Evolutionary conservation across 2,329 filamentous ascomycete species (phyloP), one percentile per base, ranked within the genome.

Genomic region (Fusarium marasasianum): DNA sequence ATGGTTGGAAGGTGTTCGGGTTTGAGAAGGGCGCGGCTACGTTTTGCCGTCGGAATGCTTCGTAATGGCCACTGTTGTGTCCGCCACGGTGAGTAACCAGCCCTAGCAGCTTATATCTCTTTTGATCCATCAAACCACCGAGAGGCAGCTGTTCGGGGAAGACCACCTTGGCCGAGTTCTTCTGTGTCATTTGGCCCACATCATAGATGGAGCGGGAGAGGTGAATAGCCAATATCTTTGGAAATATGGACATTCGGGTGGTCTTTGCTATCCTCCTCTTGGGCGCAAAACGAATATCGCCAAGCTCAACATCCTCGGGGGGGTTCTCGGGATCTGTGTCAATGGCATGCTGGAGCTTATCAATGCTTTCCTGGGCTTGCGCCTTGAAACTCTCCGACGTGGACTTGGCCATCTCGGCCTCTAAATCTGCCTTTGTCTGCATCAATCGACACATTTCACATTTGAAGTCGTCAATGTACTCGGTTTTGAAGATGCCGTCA

Each of bases 1-100:
- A 93, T 11, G 89, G 88, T 69, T 93, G 92, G 82, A 97, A 96
- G 0, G 91, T 91, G 75, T 93, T 92, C 0, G 93, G 91, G 13
- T 96, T 98, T 3, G 94, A 93, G 80, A 91, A 98, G 0, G 95
- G 95, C 7, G 92, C 85, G 57, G 92, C 90, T 14, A 94, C 84
- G 66, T 94, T 92, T 82, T 98, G 96, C 43, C 96, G 90, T 40
- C 96, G 90, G 82, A 98, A 98, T 2, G 95, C 96, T 82, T 99
- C 96, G 84, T 99, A 99, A 80, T 99, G 96, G 2, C 96, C 96
- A 78, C 95, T 98, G 79, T 98, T 92, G 81, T 99, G 96, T 71
- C 94, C 97, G 43, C 96, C 96, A 79, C 97, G 97, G 81, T 99
- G 96, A 29, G 94, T 97, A 41, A 99, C 94, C 41, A 97, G 90